Conservation (phyloP, 495 filamentous ascomycete genomes). For the Hyaloscypha bicolor region DNA sequence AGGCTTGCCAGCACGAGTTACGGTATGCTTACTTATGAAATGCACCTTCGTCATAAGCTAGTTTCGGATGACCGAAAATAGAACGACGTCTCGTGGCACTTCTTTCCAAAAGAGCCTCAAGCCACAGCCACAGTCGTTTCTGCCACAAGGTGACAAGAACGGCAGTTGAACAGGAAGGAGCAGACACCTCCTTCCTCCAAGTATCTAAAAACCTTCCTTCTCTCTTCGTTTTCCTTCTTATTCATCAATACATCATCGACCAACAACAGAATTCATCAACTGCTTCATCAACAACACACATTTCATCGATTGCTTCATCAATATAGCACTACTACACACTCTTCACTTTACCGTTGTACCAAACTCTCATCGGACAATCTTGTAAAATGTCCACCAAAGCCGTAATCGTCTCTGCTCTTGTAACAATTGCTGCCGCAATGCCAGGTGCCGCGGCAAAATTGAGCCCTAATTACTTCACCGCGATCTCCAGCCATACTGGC, state of each 20-base stretch:
- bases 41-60: no score
- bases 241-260: background rate
- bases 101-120: no score
- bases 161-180: background rate
- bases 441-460: constrained; percentile 1
- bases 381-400: constrained; percentile 22
- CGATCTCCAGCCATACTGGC: constrained; percentile 4
- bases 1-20: no score
- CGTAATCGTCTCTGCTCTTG: constrained; percentile 17
- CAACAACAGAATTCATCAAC: background rate
- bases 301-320: background rate
- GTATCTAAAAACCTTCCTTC: background rate
- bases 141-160: background rate
- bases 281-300: background rate
- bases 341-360: background rate
- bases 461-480: constrained; percentile 12
- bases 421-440: constrained; percentile 12
- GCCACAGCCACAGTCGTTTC: background rate
- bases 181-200: background rate
- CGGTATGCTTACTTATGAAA: no score
- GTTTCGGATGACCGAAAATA: no score
- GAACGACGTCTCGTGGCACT: no score
- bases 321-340: background rate
- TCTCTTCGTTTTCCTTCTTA: background rate
- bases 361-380: background rate